phyloP scores from a whole-genome alignment of 768 basidiomycete species.

The Lentinula sp. region DNA sequence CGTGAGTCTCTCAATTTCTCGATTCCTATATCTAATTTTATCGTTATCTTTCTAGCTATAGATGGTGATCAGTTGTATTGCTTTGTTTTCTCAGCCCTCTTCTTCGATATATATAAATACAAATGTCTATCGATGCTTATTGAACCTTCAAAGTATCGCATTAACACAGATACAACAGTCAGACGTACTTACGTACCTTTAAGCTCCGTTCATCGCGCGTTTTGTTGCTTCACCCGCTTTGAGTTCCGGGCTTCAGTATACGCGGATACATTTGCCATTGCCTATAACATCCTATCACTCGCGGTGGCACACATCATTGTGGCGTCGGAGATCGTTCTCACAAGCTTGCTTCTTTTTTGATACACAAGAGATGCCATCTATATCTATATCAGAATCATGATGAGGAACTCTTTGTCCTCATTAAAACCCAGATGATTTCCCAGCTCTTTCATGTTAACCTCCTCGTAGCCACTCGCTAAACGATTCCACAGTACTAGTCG shows the following conservation, averaged over 20 bases:
- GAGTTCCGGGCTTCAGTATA: too few relatives aligned
- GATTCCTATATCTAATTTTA: too few relatives aligned
- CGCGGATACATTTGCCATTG: too few relatives aligned
- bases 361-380: neutral
- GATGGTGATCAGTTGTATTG: neutral
- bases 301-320: neutral
- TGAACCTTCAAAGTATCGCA: too few relatives aligned
- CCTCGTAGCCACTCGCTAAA: neutral
- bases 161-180: too few relatives aligned
- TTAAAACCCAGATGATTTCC: neutral
- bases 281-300: too few relatives aligned
- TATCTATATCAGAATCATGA: constrained; percentile 3
- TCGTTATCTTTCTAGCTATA: neutral
- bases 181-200: too few relatives aligned
- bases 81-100: too few relatives aligned
- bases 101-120: too few relatives aligned
- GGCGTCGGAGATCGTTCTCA: neutral
- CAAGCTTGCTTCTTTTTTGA: neutral
- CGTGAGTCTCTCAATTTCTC: constrained; percentile 19
- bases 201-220: too few relatives aligned
- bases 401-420: neutral
- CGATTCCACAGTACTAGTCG: neutral
- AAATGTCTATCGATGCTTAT: too few relatives aligned
- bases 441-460: neutral
- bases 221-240: too few relatives aligned